These are phyloP conservation scores for Pseudotulostoma volvatum DNA, from an alignment of 495 filamentous ascomycete genomes.

Conservation along the genomic window DNA sequence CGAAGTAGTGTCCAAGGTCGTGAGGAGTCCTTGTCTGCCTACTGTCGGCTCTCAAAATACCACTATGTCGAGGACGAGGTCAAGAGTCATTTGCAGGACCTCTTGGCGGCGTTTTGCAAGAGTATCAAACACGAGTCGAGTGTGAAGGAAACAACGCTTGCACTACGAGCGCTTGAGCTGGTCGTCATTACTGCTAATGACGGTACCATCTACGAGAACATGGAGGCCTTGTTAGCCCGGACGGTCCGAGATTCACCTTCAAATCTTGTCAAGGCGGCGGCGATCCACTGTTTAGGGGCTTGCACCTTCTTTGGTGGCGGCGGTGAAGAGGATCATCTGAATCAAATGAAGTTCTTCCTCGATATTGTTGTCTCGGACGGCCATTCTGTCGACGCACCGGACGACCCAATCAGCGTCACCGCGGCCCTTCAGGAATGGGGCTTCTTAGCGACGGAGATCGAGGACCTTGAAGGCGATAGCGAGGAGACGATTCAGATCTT, in stretches of 20 bases:
- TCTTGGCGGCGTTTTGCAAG: slow-evolving; percentile 55
- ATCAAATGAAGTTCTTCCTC: slow-evolving; percentile 67
- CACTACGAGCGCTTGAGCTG: slow-evolving; percentile 58
- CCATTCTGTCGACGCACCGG: slow-evolving; percentile 50
- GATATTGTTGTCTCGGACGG: slow-evolving; percentile 83
- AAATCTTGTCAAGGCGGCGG: slow-evolving; percentile 46
- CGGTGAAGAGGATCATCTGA: slow-evolving; percentile 47
- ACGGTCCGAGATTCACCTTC: slow-evolving; percentile 55
- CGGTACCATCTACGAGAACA: slow-evolving; percentile 50
- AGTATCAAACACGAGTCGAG: slow-evolving; percentile 56
- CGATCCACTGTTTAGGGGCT: slow-evolving; percentile 58
- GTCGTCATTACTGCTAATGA: slow-evolving; percentile 58
- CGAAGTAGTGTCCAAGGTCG: slow-evolving; percentile 64
- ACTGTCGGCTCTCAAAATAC: slow-evolving; percentile 53
- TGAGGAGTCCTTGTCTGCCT: slow-evolving; percentile 53
- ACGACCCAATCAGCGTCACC: slow-evolving; percentile 59
- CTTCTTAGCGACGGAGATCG: slow-evolving; percentile 64
- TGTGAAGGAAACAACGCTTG: slow-evolving; percentile 54
- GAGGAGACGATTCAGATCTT: slow-evolving; percentile 69
- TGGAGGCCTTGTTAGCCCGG: slow-evolving; percentile 46
- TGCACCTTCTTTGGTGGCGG: slow-evolving; percentile 70
- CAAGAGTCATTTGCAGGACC: slow-evolving; percentile 37
- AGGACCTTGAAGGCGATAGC: slow-evolving; percentile 61
- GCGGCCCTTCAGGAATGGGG: slow-evolving; percentile 83
- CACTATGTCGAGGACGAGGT: slow-evolving; percentile 59